Percentiles rank a stretch among this genome's conserved stretches.
These are phyloP conservation scores for Leishmania mexicana DNA, from an alignment of 208 protist genomes.

Conservation along the genomic window DNA sequence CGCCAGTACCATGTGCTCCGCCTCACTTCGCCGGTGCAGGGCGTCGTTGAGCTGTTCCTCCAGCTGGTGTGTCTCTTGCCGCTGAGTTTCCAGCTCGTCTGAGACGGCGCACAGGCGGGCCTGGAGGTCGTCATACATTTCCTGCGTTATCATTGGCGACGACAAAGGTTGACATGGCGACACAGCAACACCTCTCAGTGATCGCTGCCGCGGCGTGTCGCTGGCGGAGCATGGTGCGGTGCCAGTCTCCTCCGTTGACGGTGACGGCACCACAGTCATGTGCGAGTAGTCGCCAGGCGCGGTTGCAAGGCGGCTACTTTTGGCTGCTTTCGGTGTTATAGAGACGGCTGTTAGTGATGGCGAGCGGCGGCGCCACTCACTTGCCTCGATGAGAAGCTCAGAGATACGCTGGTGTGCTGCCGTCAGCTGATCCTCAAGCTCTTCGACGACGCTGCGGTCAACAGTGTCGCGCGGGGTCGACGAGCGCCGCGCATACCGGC, in stretches of 20 bases:
- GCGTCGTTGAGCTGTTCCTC: slow-evolving; percentile 54
- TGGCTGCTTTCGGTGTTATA: neutral
- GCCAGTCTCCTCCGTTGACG: neutral
- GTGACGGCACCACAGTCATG: neutral
- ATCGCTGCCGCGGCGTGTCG: neutral
- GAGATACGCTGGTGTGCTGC: slow-evolving; percentile 40
- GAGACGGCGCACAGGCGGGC: slow-evolving; percentile 15
- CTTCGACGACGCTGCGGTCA: slow-evolving; percentile 32
- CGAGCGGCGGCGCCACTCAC: neutral
- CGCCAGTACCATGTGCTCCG: slow-evolving; percentile 14
- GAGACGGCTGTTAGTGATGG: neutral
- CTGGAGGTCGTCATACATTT: slow-evolving; percentile 28
- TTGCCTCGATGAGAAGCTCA: slow-evolving; percentile 32
- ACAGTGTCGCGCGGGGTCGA: slow-evolving; percentile 25
- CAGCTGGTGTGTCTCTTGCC: slow-evolving; percentile 2
- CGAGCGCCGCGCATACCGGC: neutral
- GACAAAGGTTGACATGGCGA: neutral
- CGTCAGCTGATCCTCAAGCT: slow-evolving; percentile 52
- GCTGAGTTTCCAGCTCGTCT: slow-evolving; percentile 24
- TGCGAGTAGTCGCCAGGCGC: neutral
- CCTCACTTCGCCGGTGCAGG: slow-evolving; percentile 32
- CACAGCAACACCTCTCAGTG: neutral
- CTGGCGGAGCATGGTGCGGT: neutral
- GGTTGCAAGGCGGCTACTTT: neutral
- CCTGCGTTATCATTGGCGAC: neutral